Evolutionary conservation across 352 stramenopile genomes (phyloP), one percentile per base, ranked within the genome.

Genomic region (Pythium vanterpoolii): DNA sequence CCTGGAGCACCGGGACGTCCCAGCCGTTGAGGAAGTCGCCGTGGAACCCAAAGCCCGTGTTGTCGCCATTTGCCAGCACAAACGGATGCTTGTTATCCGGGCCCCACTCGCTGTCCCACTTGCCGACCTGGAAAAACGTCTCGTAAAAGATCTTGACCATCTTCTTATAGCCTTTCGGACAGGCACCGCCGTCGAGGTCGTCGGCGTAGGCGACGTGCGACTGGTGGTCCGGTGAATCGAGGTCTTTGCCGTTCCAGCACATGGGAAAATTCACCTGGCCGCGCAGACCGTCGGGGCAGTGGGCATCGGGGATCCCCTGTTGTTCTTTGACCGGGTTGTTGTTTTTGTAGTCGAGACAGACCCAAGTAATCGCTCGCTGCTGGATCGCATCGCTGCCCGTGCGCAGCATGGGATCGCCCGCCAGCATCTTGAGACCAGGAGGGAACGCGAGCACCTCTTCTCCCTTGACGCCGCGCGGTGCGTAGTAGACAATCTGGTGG

Each of bases 111-210:
- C 64, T 65, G 47, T 83, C 71, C 44, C 68, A 83, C 56, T 78
- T 66, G 23, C 57, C 74, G 16, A 83, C 71, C 23, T 60, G 74
- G 62, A 77, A 83, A 56, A 83, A 83, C 14, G 69, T 63, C 52
- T 83, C 74, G 60, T 76, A 83, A 50, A 83, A 83, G 42, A 80
- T 76, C 59, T 83, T 83, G 56, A 83, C 66, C 66, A 83, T 79
- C 60, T 83, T 83, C 64, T 76, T 62, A 61, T 71, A 79, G 13
- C 66, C 66, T 5, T 60, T 30, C 0, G 74, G 71, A 39, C 74
- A 83, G 16, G 57, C 58, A 18, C 74, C 74, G 3, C 71, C 71
- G 21, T 83, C 74, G 7, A 83, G 66, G 1, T 23, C 66, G 24
- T 71, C 68, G 18, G 74, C 74, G 47, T 83, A 83, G 1, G 74